These are phyloP conservation scores for Suillus brevipes DNA, from an alignment of 768 basidiomycete genomes.

Conservation along the genomic window DNA sequence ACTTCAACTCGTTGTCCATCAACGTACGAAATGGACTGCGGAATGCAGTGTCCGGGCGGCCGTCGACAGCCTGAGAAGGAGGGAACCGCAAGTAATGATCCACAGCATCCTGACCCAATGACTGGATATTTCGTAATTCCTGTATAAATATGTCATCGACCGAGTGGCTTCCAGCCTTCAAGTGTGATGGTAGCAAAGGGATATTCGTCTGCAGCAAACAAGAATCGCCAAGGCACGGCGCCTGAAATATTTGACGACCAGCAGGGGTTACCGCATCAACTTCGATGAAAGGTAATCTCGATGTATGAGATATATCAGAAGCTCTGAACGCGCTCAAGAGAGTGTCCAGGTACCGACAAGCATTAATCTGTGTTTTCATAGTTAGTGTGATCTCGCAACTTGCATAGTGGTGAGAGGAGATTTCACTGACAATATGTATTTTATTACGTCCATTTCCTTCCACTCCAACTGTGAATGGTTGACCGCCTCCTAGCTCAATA, in stretches of 20 bases:
- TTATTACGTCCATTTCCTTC: constrained; percentile 61
- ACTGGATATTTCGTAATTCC: constrained; percentile 36
- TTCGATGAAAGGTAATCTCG: neutral
- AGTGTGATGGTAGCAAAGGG: constrained; percentile 37
- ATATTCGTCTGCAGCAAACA: constrained; percentile 59
- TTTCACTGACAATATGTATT: constrained; percentile 54
- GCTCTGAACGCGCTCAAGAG: constrained; percentile 18
- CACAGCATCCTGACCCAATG: constrained; percentile 36
- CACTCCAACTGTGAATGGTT: constrained; percentile 60
- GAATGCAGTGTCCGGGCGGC: constrained; percentile 48
- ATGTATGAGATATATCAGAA: neutral
- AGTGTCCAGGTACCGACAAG: constrained; percentile 44
- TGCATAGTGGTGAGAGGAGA: neutral
- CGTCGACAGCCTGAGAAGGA: constrained; percentile 58
- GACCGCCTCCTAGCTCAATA: constrained; percentile 58
- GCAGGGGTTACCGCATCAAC: neutral
- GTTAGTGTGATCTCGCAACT: constrained; percentile 1
- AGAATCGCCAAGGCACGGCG: constrained; percentile 44
- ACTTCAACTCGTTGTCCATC: constrained; percentile 1
- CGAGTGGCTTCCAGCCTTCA: constrained; percentile 22
- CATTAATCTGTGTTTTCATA: constrained; percentile 38
- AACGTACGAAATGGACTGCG: constrained; percentile 47
- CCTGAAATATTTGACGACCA: constrained; percentile 17
- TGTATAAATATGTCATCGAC: constrained; percentile 44
- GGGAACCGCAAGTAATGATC: constrained; percentile 45